A percentile compares a stretch with the other conserved stretches of the same genome.
Conservation (phyloP, 768 basidiomycete species). For the Hericium coralloides region DNA sequence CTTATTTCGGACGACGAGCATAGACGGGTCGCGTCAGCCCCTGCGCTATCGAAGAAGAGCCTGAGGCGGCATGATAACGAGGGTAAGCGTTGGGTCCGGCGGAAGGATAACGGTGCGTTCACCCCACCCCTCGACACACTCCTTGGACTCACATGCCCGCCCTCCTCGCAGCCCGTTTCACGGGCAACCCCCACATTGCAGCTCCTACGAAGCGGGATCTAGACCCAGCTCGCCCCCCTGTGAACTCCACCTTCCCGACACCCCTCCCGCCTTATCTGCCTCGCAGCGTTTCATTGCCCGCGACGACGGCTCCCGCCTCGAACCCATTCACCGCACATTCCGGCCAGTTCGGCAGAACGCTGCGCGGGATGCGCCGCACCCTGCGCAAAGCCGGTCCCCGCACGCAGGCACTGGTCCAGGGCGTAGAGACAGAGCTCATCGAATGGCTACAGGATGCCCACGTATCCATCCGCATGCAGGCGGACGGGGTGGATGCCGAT, state of each 20-base stretch:
- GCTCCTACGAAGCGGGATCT: slow-evolving; percentile 54
- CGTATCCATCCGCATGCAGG: slow-evolving; percentile 45
- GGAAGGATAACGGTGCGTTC: slow-evolving; percentile 66
- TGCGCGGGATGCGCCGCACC: slow-evolving; percentile 66
- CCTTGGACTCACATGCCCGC: neutral
- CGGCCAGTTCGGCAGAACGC: slow-evolving; percentile 66
- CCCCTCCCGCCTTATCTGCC: slow-evolving; percentile 67
- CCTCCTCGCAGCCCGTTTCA: slow-evolving; percentile 48
- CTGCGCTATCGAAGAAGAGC: slow-evolving; percentile 29
- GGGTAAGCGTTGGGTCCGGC: slow-evolving; percentile 69
- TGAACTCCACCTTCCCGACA: slow-evolving; percentile 57
- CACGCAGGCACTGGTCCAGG: slow-evolving; percentile 54
- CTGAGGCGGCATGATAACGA: slow-evolving; percentile 49
- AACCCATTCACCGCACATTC: slow-evolving; percentile 51
- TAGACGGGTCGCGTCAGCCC: neutral
- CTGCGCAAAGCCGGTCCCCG: slow-evolving; percentile 54
- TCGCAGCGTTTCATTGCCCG: slow-evolving; percentile 46
- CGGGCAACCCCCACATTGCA: slow-evolving; percentile 64
- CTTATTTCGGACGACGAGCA: slow-evolving; percentile 29
- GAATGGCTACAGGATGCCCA: slow-evolving; percentile 55
- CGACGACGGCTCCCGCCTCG: slow-evolving; percentile 27
- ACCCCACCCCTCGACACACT: neutral
- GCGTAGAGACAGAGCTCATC: slow-evolving; percentile 55
- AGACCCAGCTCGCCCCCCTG: slow-evolving; percentile 31
- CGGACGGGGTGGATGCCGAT: slow-evolving; percentile 13